Base-by-base conservation (phyloP, 192 early-diverging fungal species). In the Entophlyctis helioformis region DNA sequence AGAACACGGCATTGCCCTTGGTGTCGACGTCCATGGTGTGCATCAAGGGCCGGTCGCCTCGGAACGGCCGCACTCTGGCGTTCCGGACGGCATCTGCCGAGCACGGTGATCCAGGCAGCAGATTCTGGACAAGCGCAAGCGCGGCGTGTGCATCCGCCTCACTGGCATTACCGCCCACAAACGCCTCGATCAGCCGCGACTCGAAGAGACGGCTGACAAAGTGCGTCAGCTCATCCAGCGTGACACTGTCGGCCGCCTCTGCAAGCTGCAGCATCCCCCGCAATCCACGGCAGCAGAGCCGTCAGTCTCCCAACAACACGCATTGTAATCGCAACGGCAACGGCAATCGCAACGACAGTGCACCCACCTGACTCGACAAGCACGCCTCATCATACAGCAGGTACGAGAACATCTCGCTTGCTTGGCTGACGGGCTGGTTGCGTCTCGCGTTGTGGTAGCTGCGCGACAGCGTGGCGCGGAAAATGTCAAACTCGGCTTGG, bases 1-100 rank as follows among this genome's bases (percentile, higher is more conserved):
- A 54, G 1, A 59, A 46, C 8, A 67, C 1, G 10, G 60, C 60
- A 42, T 67, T 67, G 27, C 65, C 65, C 36, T 56, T 54, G 1
- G 63, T 57, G 10, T 36, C 22, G n/a, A 60, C 20, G 5, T 39
- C n/a, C 16, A 49, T 23, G 20, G 37, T 15, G 4, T 52, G 46
- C 1, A 36, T 28, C 32, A 9, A 23, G 20, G 53, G 56, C 12
- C 50, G 42, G 28, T 22, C 34, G 12, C 12, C 19, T 0, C 28
- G 5, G 18, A 62, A 39, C 29, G 48, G 47, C 6, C 50, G 8
- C 26, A 49, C 36, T 23, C 27, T 39, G 27, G 64, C 23, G 24
- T 32, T 44, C 24, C 37, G 11, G 13, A 60, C 51, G 1, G n/a
- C 12, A 1, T 21, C 35, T 7, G 1, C 32, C 5, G 42, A 21